phyloP scores from a whole-genome alignment of 495 filamentous ascomycete species.

The Wilcoxina mikolae region DNA sequence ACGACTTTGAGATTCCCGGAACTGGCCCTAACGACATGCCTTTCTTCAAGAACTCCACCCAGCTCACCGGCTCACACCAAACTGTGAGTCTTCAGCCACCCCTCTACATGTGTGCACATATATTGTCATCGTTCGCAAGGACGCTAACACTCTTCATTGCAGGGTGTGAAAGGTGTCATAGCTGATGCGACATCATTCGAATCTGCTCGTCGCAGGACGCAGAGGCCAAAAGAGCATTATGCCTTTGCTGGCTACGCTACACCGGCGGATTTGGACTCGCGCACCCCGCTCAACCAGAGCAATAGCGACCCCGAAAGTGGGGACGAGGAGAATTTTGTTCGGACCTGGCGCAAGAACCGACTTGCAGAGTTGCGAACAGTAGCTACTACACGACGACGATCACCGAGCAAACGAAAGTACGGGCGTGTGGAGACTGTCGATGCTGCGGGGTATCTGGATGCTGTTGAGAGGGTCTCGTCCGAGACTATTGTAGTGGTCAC shows the following conservation, averaged over 20 bases:
- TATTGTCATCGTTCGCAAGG: no score
- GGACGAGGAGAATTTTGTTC: slow-evolving; percentile 70
- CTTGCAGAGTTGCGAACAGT: slow-evolving; percentile 55
- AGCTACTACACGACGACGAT: slow-evolving; percentile 43
- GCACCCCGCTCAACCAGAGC: slow-evolving; percentile 16
- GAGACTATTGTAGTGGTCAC: slow-evolving; percentile 88
- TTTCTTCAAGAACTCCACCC: slow-evolving; percentile 17
- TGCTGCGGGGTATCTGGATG: slow-evolving; percentile 81
- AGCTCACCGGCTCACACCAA: slow-evolving; percentile 23
- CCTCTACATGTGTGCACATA: not conserved
- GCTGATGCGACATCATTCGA: slow-evolving; percentile 88
- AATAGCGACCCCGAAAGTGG: slow-evolving; percentile 44
- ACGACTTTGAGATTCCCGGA: slow-evolving; percentile 24
- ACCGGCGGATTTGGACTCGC: slow-evolving; percentile 10
- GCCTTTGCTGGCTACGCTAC: slow-evolving; percentile 16
- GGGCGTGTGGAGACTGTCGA: slow-evolving; percentile 73
- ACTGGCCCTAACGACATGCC: slow-evolving; percentile 22
- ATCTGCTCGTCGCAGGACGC: slow-evolving; percentile 54
- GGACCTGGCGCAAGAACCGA: slow-evolving; percentile 64
- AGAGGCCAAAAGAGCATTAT: slow-evolving; percentile 32
- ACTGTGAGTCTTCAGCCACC: slow-evolving; percentile 30
- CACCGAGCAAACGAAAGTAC: slow-evolving; percentile 58
- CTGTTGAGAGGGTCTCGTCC: slow-evolving; percentile 69
- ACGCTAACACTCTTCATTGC: no score
- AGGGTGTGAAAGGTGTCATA: slow-evolving; percentile 97